These are phyloP conservation scores for Entophlyctis helioformis DNA, from an alignment of 192 early-diverging fungal species.

Conservation along the genomic window DNA sequence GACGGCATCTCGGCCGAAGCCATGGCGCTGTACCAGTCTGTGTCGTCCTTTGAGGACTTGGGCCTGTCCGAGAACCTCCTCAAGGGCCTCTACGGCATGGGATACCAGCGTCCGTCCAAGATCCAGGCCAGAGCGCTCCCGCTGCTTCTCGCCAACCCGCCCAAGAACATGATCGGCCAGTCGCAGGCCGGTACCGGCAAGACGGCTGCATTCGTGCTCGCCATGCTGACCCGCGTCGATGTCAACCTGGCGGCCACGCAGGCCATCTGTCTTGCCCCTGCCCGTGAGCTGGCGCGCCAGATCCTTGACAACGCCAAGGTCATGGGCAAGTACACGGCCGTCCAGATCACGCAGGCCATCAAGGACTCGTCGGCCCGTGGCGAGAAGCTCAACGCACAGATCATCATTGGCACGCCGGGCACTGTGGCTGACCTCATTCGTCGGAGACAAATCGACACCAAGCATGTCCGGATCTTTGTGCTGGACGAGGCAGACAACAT, in stretches of 20 bases:
- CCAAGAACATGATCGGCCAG: slow-evolving; percentile 94
- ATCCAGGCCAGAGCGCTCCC: slow-evolving; percentile 93
- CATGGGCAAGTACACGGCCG: slow-evolving; percentile 84
- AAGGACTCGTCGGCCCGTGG: slow-evolving; percentile 51
- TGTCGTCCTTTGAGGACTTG: slow-evolving; percentile 51
- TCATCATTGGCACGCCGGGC: slow-evolving; percentile 92
- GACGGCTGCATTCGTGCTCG: slow-evolving; percentile 89
- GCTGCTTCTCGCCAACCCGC: slow-evolving; percentile 71
- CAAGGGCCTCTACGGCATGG: slow-evolving; percentile 90
- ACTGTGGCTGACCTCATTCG: slow-evolving; percentile 70
- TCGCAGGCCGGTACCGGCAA: slow-evolving; percentile 98
- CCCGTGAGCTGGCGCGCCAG: slow-evolving; percentile 89
- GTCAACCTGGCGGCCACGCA: slow-evolving; percentile 52
- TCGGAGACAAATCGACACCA: slow-evolving; percentile 46
- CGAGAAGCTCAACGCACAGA: slow-evolving; percentile 57
- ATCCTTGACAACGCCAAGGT: slow-evolving; percentile 81
- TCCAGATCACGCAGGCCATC: slow-evolving; percentile 65
- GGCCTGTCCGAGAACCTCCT: slow-evolving; percentile 56
- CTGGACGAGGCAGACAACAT: slow-evolving; percentile 99
- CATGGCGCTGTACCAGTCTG: slow-evolving; percentile 66
- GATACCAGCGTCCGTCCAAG: slow-evolving; percentile 84
- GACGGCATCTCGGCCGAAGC: slow-evolving; percentile 58
- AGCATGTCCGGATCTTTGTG: slow-evolving; percentile 67
- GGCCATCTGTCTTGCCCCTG: slow-evolving; percentile 81
- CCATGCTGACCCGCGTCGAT: slow-evolving; percentile 83